These are phyloP conservation scores for Fusarium hostae DNA, from an alignment of 2,329 filamentous ascomycete genomes.

Conservation along the genomic window DNA sequence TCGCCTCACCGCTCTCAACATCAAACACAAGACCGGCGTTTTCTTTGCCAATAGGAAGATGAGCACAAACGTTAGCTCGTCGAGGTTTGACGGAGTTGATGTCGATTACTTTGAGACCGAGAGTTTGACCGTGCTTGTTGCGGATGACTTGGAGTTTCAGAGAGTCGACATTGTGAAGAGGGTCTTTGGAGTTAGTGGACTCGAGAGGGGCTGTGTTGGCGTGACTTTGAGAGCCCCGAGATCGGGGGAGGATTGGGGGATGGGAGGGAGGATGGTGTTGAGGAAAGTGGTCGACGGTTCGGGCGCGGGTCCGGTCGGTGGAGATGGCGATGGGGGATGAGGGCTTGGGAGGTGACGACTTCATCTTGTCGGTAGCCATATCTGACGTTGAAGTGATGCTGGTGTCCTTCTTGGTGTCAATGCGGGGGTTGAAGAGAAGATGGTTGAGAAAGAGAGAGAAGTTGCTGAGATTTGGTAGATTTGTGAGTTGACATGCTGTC, in stretches of 20 bases:
- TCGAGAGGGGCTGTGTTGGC: rapidly evolving
- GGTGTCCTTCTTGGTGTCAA: not conserved
- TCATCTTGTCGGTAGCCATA: not conserved
- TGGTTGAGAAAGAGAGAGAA: not conserved
- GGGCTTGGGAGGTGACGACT: not conserved
- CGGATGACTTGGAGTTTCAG: conserved; percentile 17
- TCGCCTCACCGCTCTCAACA: not conserved
- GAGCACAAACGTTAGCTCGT: conserved; percentile 7
- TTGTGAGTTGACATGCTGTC: not conserved
- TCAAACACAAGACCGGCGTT: conserved; percentile 16
- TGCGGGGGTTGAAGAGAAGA: rapidly evolving
- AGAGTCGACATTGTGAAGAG: conserved; percentile 12
- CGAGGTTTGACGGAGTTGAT: not conserved
- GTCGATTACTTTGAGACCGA: conserved; percentile 6
- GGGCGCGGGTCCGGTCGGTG: not conserved
- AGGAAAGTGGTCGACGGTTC: not conserved
- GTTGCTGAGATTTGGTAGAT: not conserved
- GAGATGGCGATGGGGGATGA: conserved; percentile 1
- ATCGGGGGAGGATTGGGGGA: not conserved
- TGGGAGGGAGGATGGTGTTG: not conserved
- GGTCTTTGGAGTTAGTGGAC: too few relatives aligned
- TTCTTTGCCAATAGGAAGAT: not conserved
- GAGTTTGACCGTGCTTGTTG: not conserved
- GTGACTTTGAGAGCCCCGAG: not conserved
- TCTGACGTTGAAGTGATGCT: not conserved